Base-by-base conservation (phyloP, 805 yeast species). In the Martiniozyma abietophila region DNA sequence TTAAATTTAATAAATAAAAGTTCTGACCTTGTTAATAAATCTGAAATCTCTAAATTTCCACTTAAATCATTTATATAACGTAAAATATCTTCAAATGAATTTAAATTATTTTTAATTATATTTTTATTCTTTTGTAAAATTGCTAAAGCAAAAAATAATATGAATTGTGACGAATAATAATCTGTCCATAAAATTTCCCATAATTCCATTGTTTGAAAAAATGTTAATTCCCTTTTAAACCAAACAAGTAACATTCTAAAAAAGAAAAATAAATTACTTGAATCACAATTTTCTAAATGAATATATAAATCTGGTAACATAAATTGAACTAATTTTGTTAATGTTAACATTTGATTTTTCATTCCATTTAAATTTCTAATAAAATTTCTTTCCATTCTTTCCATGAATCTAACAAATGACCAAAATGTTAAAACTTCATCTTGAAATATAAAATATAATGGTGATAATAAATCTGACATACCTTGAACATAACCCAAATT, bases 401-500 rank as follows among this genome's bases (percentile, higher is more conserved):
- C 85, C 97, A 92, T 89, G 45, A 84, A 83, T 25, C 76, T 73
- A 3, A 73, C 67, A 61, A 92, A 89, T 7, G 86, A 78, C 94
- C 96, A 85, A 54, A 92, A 92, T 5, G 95, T 66, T 17, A 85
- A 49, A 0, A 78, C 62, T 45, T 88, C 95, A 53, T 88, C 94
- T 44, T 69, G 68, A 7, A 66, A 42, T 8, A 65, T 58, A 34
- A 68, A 73, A 53, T 85, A 92, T 3, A 92, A 58, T 1, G 96
- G 96, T 0, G 96, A 80, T 24, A 92, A 61, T 33, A 92, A 62
- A 56, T 92, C 99, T 8, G 92, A 76, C 99, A 92, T 92, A 2
- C 99, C 99, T 60, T 92, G 99, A 14, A 92, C 95, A 50, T 92
- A 92, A 1, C 98, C 98, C 45, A 92, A 59, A 45, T 85, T 80